Conservation (phyloP, 2,329 filamentous ascomycete species). For the Atkinsonella hypoxylon region DNA sequence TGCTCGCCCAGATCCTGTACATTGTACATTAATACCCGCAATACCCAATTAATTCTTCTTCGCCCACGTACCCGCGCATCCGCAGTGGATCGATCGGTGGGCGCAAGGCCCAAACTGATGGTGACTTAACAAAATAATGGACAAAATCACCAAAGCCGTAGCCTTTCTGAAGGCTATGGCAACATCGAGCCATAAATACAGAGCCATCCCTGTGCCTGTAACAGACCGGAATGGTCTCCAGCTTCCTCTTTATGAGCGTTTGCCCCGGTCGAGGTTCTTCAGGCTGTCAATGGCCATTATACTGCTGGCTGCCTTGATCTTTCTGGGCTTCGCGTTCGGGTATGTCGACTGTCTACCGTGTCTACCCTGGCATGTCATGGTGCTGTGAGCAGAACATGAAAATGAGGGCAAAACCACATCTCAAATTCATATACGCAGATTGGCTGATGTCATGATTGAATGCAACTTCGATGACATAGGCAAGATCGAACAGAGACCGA, state of each 20-base stretch:
- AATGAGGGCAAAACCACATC: not conserved
- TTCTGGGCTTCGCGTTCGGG: slow-evolving; percentile 11
- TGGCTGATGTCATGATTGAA: not conserved
- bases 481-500: slow-evolving; percentile 5
- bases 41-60: not conserved
- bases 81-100: not conserved
- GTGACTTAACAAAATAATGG: slow-evolving; percentile 7
- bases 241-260: not conserved
- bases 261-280: slow-evolving; percentile 6
- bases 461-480: not conserved
- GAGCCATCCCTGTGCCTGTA: slow-evolving; percentile 13
- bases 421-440: not conserved
- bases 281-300: slow-evolving; percentile 10
- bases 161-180: slow-evolving; percentile 11
- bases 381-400: not conserved
- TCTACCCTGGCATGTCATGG: not conserved
- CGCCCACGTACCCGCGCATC: not conserved
- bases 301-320: slow-evolving; percentile 7
- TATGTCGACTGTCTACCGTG: slow-evolving; percentile 2
- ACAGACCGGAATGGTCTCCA: not conserved
- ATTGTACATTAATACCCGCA: not conserved
- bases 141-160: not conserved
- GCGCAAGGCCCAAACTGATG: not conserved
- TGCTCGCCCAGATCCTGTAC: not conserved
- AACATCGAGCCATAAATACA: slow-evolving; percentile 17